Conservation (phyloP, 139 green algal species). For the Chlamydomonas asymmetrica region DNA sequence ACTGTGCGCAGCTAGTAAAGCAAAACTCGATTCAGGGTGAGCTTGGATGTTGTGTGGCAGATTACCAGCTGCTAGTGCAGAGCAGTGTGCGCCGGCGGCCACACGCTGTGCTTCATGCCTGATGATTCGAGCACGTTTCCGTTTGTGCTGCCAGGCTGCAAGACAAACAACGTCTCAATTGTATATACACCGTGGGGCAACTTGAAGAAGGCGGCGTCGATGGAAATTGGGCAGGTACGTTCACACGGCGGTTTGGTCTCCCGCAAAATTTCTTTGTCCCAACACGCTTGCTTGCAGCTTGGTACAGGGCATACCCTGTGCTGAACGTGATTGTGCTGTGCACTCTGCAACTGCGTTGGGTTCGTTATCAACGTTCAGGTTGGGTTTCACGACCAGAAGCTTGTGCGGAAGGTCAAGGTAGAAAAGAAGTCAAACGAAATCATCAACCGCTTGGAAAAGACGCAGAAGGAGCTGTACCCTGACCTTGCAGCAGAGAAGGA, state of each 20-base stretch:
- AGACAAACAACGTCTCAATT: slow-evolving; percentile 81
- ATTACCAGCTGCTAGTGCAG: too few species aligned
- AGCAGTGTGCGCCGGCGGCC: too few species aligned
- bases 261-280: too few species aligned
- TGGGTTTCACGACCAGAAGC: slow-evolving; percentile 81
- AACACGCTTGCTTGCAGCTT: too few species aligned
- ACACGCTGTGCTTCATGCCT: too few species aligned
- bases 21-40: slow-evolving; percentile 92
- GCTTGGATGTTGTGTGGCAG: too few species aligned
- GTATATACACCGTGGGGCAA: slow-evolving; percentile 95
- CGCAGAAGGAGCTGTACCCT: slow-evolving; percentile 76
- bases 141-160: slow-evolving; percentile 61
- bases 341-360: too few species aligned
- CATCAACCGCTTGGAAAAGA: slow-evolving; percentile 94
- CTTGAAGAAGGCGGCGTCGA: slow-evolving; percentile 80
- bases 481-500: too few species aligned
- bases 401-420: slow-evolving; percentile 71
- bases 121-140: background rate
- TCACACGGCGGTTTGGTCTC: too few species aligned
- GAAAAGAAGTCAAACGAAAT: slow-evolving; percentile 85
- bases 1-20: slow-evolving; percentile 94
- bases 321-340: too few species aligned
- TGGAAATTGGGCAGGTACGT: slow-evolving; percentile 64
- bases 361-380: slow-evolving; percentile 62
- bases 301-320: too few species aligned